Percentiles rank a stretch among this genome's conserved stretches.
phyloP scores from a whole-genome alignment of 768 basidiomycete species.

The Kwoniella bestiolae region DNA sequence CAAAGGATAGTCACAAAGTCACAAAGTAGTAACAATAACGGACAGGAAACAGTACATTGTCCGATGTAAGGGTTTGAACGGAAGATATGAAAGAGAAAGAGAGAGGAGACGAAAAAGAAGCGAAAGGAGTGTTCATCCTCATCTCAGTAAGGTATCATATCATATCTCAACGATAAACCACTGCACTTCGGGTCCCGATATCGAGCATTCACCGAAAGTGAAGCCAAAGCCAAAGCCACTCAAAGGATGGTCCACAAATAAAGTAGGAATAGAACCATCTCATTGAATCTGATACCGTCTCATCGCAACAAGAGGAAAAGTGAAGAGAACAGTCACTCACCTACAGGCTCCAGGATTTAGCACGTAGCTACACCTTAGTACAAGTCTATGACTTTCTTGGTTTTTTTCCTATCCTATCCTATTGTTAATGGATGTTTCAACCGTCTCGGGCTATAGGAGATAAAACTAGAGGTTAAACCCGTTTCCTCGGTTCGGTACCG shows the following conservation, averaged over 20 bases:
- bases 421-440: background rate
- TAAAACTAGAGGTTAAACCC: background rate
- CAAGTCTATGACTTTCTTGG: background rate
- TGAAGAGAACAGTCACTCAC: background rate
- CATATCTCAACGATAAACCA: too few species aligned
- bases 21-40: background rate
- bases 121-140: slow-evolving; percentile 1
- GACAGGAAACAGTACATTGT: background rate
- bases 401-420: background rate
- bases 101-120: slow-evolving; percentile 5
- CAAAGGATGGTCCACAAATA: background rate
- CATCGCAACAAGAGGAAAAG: too few species aligned
- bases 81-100: background rate
- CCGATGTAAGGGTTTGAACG: background rate
- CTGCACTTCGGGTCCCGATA: background rate
- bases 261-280: background rate
- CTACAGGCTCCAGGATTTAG: too few species aligned
- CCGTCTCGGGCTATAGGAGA: background rate
- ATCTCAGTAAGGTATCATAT: too few species aligned
- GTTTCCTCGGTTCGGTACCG: slow-evolving; percentile 6
- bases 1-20: slow-evolving; percentile 2
- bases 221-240: too few species aligned
- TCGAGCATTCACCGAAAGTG: background rate
- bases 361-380: background rate
- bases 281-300: background rate